Conservation (phyloP, 208 protist species). For the Leishmania gerbilli region DNA sequence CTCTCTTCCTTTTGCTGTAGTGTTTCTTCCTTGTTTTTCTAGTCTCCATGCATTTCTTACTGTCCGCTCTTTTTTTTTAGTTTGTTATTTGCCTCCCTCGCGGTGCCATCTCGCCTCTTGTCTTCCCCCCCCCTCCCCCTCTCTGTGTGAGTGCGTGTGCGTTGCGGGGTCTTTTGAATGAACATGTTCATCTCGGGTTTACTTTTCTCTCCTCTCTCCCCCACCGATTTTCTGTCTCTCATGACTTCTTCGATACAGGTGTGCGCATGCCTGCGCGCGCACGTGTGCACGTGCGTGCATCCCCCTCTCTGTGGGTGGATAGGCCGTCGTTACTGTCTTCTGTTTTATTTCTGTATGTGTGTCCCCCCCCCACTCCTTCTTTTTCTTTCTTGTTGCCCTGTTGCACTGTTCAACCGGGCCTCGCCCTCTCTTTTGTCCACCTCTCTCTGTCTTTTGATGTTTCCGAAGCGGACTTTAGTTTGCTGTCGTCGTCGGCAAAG, state of each 20-base stretch:
- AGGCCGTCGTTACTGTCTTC: not conserved
- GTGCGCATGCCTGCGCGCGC: not conserved
- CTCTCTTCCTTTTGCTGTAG: not conserved
- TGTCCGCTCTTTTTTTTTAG: not conserved
- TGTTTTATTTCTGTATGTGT: not conserved
- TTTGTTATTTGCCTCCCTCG: not conserved
- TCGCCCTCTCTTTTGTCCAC: not conserved
- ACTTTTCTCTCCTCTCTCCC: constrained; percentile 3
- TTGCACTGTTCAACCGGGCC: not conserved
- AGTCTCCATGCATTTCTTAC: not conserved
- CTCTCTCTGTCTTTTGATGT: not conserved
- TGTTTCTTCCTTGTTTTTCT: not conserved
- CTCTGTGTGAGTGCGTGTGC: not conserved
- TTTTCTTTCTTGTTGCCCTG: constrained; percentile 2
- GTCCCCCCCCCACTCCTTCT: not conserved
- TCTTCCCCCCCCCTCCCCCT: not conserved
- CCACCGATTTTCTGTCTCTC: constrained; percentile 6
- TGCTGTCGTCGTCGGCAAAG: not conserved
- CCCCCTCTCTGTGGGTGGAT: not conserved
- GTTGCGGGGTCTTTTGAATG: not conserved
- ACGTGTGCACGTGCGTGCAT: not conserved
- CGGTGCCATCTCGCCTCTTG: not conserved
- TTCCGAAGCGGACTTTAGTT: not conserved
- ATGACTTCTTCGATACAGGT: not conserved
- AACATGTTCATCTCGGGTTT: not conserved